Percentiles rank a stretch among this genome's conserved stretches.
Evolutionary conservation across 352 stramenopile genomes (phyloP).

Genomic region (Globisporangium middletonii): DNA sequence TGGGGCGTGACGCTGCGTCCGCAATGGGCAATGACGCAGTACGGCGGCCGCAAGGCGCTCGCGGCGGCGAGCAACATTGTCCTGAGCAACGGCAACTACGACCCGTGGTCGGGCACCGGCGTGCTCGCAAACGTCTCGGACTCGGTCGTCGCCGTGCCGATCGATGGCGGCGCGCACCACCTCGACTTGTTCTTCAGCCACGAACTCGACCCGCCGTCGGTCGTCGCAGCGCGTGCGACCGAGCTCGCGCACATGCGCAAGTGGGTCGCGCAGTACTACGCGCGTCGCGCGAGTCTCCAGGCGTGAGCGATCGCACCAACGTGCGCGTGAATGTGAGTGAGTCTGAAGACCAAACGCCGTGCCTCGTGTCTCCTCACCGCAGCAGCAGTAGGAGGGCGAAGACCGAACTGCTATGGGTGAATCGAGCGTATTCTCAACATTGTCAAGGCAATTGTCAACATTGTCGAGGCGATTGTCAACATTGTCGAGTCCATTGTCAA

Average conservation of each 20-base stretch:
- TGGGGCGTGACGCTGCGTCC: conserved; percentile 68
- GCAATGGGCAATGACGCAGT: conserved; percentile 63
- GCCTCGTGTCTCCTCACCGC: no score
- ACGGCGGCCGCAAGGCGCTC: conserved; percentile 65
- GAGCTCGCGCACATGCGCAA: conserved; percentile 77
- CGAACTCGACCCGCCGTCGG: conserved; percentile 68
- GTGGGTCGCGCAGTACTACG: conserved; percentile 70
- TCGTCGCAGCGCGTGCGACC: conserved; percentile 57
- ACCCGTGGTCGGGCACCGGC: conserved; percentile 90
- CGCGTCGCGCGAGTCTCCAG: conserved; percentile 15
- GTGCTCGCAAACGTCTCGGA: conserved; percentile 67
- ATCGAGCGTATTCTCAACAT: no score
- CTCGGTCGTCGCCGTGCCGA: conserved; percentile 58
- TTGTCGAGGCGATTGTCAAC: no score
- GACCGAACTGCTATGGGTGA: not conserved
- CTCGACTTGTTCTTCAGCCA: conserved; percentile 91
- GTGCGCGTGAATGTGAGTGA: not conserved
- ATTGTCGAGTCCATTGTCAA: no score
- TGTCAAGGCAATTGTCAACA: no score
- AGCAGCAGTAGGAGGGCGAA: not conserved
- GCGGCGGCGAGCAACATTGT: conserved; percentile 88
- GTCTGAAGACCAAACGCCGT: not conserved
- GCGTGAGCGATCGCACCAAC: not conserved
- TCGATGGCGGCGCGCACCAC: conserved; percentile 83
- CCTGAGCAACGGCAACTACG: conserved; percentile 92